phyloP scores from a whole-genome alignment of 2,329 filamentous ascomycete genomes.

The Aspergillus novoparasiticus region DNA sequence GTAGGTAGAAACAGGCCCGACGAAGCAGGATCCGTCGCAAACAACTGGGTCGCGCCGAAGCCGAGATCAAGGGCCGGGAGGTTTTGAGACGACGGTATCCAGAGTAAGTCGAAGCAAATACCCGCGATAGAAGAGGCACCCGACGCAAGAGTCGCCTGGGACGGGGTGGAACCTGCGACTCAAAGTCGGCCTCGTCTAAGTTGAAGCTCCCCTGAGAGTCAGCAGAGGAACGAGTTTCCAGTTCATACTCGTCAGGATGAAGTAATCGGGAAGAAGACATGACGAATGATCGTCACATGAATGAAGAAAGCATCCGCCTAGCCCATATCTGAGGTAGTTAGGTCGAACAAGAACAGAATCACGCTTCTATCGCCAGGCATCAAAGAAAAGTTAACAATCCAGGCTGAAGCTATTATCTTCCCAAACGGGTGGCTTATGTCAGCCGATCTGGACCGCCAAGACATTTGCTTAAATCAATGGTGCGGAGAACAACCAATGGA shows the following conservation, averaged over 20 bases:
- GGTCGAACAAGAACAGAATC: slow-evolving; percentile 3
- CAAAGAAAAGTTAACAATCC: not conserved
- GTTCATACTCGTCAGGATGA: slow-evolving; percentile 46
- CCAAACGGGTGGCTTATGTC: slow-evolving; percentile 7
- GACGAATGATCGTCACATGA: slow-evolving; percentile 19
- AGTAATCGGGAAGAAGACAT: slow-evolving; percentile 44
- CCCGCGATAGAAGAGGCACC: slow-evolving; percentile 29
- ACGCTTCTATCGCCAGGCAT: not conserved
- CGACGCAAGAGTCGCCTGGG: slow-evolving; percentile 26
- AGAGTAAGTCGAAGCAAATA: slow-evolving; percentile 31
- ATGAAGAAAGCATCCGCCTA: slow-evolving; percentile 10
- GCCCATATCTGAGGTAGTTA: slow-evolving; percentile 19
- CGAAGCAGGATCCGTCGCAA: slow-evolving; percentile 33
- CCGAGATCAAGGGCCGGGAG: slow-evolving; percentile 27
- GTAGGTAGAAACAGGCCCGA: slow-evolving; percentile 34
- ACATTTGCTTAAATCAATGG: not conserved
- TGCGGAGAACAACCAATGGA: not conserved
- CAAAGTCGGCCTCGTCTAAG: slow-evolving; percentile 46
- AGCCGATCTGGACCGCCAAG: slow-evolving; percentile 5
- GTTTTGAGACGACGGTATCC: slow-evolving; percentile 36
- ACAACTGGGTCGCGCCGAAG: slow-evolving; percentile 27
- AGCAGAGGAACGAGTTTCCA: slow-evolving; percentile 41
- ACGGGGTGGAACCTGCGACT: slow-evolving; percentile 37
- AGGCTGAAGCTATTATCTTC: slow-evolving; percentile 1
- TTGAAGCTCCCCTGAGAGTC: slow-evolving; percentile 46